These are phyloP conservation scores for Tremella mesenterica DNA, from an alignment of 768 basidiomycete genomes.

Conservation along the genomic window DNA sequence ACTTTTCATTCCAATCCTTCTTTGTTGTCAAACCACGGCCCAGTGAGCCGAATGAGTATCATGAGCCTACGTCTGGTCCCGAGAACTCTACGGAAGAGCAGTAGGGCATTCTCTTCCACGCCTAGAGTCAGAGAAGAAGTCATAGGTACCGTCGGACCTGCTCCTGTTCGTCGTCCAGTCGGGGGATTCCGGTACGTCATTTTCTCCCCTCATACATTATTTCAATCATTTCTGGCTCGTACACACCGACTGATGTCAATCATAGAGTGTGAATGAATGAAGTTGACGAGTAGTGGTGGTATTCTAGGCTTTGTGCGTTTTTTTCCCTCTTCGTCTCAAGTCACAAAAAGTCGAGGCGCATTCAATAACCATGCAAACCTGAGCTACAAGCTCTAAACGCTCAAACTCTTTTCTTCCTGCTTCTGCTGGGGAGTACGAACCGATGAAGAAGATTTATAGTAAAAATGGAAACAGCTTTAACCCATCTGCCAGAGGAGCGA, in stretches of 20 bases:
- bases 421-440: too few relatives aligned
- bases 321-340: background rate
- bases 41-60: too few relatives aligned
- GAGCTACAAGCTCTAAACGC: too few relatives aligned
- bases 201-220: background rate
- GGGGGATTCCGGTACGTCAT: constrained; percentile 12
- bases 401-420: too few relatives aligned
- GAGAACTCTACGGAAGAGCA: too few relatives aligned
- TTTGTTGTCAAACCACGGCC: too few relatives aligned
- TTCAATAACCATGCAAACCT: background rate
- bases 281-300: background rate
- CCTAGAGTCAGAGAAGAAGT: constrained; percentile 5
- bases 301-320: constrained; percentile 14
- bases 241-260: background rate
- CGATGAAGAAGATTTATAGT: too few relatives aligned
- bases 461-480: too few relatives aligned
- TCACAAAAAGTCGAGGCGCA: background rate
- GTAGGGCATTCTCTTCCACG: constrained; percentile 3
- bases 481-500: too few relatives aligned
- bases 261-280: background rate
- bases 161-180: constrained; percentile 1
- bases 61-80: too few relatives aligned
- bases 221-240: background rate
- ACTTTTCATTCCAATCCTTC: too few relatives aligned
- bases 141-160: constrained; percentile 4